Evolutionary conservation across 2,329 filamentous ascomycete species (phyloP).

Genomic region (Rutstroemia sp.): DNA sequence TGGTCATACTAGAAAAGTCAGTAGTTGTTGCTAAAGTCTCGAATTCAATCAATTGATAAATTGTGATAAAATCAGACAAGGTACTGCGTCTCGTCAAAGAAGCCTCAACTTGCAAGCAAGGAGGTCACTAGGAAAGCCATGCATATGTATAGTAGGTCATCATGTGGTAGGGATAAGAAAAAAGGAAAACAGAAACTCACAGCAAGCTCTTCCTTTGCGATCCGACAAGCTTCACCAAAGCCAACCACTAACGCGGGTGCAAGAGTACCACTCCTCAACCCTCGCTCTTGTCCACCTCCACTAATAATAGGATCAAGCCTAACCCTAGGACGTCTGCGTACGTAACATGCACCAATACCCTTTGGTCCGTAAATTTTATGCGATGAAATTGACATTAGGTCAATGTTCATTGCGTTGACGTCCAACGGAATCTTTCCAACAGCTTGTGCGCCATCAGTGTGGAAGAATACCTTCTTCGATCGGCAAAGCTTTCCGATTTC

Average conservation of each 20-base stretch:
- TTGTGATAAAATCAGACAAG: conserved; percentile 21
- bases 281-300: conserved; percentile 92
- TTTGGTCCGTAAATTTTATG: conserved; percentile 99
- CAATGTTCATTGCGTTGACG: conserved; percentile 96
- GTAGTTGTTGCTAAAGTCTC: conserved; percentile 6
- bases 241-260: conserved; percentile 84
- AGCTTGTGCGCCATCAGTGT: conserved; percentile 92
- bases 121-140: conserved; percentile 78
- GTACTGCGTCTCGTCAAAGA: conserved; percentile 30
- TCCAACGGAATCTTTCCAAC: conserved; percentile 98
- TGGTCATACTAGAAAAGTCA: conserved; percentile 68
- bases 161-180: conserved; percentile 38
- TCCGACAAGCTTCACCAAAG: conserved; percentile 90
- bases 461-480: conserved; percentile 92
- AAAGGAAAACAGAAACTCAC: conserved; percentile 48
- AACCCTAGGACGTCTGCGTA: conserved; percentile 85
- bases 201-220: conserved; percentile 82
- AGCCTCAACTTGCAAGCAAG: conserved; percentile 31
- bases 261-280: conserved; percentile 86
- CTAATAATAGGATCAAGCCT: conserved; percentile 94
- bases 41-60: conserved; percentile 21
- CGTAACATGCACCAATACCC: conserved; percentile 93
- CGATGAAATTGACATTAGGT: conserved; percentile 96
- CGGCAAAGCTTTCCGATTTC: conserved; percentile 91
- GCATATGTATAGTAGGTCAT: conserved; percentile 82